Evolutionary conservation across 2,329 filamentous ascomycete genomes (phyloP).

Genomic region (Aspergillus thermomutatus): DNA sequence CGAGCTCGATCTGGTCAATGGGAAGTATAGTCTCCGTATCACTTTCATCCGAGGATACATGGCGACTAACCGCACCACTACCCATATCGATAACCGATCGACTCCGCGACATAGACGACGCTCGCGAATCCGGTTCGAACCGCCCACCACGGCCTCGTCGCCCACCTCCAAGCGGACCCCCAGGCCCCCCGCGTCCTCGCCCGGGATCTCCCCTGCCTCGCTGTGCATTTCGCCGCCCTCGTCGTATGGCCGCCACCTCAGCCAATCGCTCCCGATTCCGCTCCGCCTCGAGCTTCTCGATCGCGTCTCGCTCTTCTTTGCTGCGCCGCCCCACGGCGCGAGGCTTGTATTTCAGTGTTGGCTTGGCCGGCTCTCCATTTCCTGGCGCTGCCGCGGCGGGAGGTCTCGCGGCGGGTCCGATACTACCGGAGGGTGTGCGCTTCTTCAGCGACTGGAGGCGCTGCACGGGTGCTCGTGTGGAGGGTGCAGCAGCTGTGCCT

Average conservation of each 20-base stretch:
- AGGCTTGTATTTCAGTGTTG: conserved; percentile 43
- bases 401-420: conserved; percentile 23
- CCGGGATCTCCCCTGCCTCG: conserved; percentile 28
- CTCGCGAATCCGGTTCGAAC: conserved; percentile 22
- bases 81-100: conserved; percentile 27
- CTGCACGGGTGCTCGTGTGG: conserved; percentile 35
- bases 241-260: conserved; percentile 40
- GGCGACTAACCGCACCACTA: conserved; percentile 19
- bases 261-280: conserved; percentile 36
- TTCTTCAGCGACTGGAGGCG: conserved; percentile 43
- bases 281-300: conserved; percentile 42
- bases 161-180: conserved; percentile 26
- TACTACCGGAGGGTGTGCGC: conserved; percentile 35
- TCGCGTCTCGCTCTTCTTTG: conserved; percentile 45
- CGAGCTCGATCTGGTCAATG: conserved; percentile 57
- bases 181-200: conserved; percentile 29
- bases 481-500: conserved; percentile 13
- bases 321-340: conserved; percentile 40
- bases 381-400: conserved; percentile 11
- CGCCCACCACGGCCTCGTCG: conserved; percentile 21
- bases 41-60: conserved; percentile 45
- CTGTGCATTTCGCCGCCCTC: conserved; percentile 26
- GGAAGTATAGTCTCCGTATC: conserved; percentile 47
- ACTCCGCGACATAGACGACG: conserved; percentile 27
- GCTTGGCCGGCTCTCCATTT: conserved; percentile 32